Evolutionary conservation across 192 early-diverging fungal species (phyloP).

Genomic region (Kappamyces sp.): DNA sequence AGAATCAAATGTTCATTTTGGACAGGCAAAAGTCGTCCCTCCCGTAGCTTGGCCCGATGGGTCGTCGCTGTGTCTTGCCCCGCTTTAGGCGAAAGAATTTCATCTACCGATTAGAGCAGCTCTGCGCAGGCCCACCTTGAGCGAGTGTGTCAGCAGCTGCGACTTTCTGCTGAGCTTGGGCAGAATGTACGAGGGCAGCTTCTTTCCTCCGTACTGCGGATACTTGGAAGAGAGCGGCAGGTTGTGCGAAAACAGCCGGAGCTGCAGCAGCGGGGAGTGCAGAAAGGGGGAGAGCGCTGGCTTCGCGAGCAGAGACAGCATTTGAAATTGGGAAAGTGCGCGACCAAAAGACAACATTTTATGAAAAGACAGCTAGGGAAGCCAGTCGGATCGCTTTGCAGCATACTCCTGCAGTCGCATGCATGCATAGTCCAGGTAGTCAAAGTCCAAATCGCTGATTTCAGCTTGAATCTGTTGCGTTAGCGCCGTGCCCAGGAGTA

Average conservation of each 20-base stretch:
- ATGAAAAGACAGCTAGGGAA: slow-evolving; percentile 4
- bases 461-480: slow-evolving; percentile 56
- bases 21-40: slow-evolving; percentile 38
- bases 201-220: not conserved
- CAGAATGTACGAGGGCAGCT: slow-evolving; percentile 38
- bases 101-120: slow-evolving; percentile 24
- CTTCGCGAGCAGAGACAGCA: too few species aligned
- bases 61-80: slow-evolving; percentile 40
- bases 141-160: slow-evolving; percentile 27
- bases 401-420: slow-evolving; percentile 75
- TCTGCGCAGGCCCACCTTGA: slow-evolving; percentile 28
- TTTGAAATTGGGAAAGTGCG: too few species aligned
- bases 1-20: slow-evolving; percentile 38
- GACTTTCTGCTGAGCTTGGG: slow-evolving; percentile 34
- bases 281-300: too few species aligned
- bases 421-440: slow-evolving; percentile 84
- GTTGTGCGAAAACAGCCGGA: too few species aligned
- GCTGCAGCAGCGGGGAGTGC: too few species aligned
- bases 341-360: too few species aligned
- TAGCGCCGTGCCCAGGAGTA: slow-evolving; percentile 1
- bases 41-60: slow-evolving; percentile 36
- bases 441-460: slow-evolving; percentile 90
- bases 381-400: slow-evolving; percentile 39
- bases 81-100: slow-evolving; percentile 39
- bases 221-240: too few species aligned